phyloP scores from a whole-genome alignment of 2,329 filamentous ascomycete species.

The Pseudopyricularia cyperi region DNA sequence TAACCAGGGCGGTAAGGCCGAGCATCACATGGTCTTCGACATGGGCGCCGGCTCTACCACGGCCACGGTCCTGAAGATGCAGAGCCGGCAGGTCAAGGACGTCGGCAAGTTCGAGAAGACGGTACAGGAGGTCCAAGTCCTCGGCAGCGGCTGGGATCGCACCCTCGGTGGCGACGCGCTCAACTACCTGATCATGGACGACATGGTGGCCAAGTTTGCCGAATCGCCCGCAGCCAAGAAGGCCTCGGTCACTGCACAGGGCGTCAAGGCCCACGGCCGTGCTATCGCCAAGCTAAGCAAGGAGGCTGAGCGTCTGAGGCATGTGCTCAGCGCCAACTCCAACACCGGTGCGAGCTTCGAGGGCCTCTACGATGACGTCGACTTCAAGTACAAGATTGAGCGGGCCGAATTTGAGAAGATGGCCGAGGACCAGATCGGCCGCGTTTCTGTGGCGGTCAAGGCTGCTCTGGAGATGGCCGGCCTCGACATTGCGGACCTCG shows the following conservation, averaged over 20 bases:
- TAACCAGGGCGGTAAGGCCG: constrained; percentile 70
- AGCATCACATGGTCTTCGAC: constrained; percentile 88
- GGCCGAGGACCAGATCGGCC: constrained; percentile 51
- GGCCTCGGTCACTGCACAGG: constrained; percentile 44
- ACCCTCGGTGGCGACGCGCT: constrained; percentile 81
- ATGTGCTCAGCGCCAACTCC: constrained; percentile 85
- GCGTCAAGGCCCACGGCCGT: constrained; percentile 64
- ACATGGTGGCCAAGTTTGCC: constrained; percentile 74
- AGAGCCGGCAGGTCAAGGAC: constrained; percentile 81
- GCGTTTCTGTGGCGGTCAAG: constrained; percentile 57
- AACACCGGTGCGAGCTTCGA: constrained; percentile 75
- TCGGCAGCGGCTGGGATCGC: constrained; percentile 80
- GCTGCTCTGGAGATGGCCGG: constrained; percentile 63
- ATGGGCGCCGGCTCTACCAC: constrained; percentile 96
- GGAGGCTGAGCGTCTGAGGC: constrained; percentile 75
- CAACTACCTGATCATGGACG: constrained; percentile 76
- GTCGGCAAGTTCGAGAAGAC: constrained; percentile 92
- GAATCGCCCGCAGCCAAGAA: constrained; percentile 56
- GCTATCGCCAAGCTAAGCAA: constrained; percentile 85
- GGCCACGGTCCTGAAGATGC: constrained; percentile 80
- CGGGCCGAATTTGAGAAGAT: constrained; percentile 73
- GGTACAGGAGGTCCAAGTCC: constrained; percentile 81
- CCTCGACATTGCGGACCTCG: constrained; percentile 61
- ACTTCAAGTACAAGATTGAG: constrained; percentile 83
- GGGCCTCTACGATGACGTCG: constrained; percentile 78